Conservation (phyloP, 2,329 filamentous ascomycete species). For the Cadophora sp. region DNA sequence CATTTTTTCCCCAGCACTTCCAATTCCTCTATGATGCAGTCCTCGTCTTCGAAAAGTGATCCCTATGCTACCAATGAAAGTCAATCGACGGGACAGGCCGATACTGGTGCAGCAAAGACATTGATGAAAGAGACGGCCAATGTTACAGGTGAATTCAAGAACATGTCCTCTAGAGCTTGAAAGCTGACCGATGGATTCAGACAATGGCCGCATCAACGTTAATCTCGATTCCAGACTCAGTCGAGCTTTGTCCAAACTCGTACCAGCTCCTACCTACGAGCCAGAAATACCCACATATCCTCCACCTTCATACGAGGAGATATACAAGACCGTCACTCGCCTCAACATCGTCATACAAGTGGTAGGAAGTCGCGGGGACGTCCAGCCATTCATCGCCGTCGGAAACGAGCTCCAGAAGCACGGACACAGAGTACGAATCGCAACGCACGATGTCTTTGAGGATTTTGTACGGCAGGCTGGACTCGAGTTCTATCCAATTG, state of each 20-base stretch:
- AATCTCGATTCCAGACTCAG: constrained; percentile 54
- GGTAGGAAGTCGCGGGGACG: constrained; percentile 74
- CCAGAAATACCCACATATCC: neutral
- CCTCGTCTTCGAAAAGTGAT: neutral
- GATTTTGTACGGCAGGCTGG: constrained; percentile 57
- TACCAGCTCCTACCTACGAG: constrained; percentile 7
- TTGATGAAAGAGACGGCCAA: neutral
- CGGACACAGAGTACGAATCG: constrained; percentile 61
- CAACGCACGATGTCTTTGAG: constrained; percentile 61
- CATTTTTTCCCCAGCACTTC: neutral
- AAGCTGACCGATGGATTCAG: neutral
- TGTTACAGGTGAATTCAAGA: neutral
- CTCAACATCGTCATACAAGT: constrained; percentile 74
- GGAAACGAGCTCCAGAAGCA: constrained; percentile 59
- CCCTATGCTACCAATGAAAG: neutral
- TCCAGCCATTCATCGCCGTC: constrained; percentile 75
- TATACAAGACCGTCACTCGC: neutral
- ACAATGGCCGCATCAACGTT: constrained; percentile 60
- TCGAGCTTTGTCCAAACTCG: constrained; percentile 19
- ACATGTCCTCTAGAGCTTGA: no score
- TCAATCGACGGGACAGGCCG: neutral
- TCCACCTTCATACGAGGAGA: constrained; percentile 3
- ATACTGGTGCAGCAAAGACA: neutral
- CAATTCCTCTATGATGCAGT: neutral
- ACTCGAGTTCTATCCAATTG: constrained; percentile 46